Evolutionary conservation across 768 basidiomycete species (phyloP).

Genomic region (Rhizopogon sp.): DNA sequence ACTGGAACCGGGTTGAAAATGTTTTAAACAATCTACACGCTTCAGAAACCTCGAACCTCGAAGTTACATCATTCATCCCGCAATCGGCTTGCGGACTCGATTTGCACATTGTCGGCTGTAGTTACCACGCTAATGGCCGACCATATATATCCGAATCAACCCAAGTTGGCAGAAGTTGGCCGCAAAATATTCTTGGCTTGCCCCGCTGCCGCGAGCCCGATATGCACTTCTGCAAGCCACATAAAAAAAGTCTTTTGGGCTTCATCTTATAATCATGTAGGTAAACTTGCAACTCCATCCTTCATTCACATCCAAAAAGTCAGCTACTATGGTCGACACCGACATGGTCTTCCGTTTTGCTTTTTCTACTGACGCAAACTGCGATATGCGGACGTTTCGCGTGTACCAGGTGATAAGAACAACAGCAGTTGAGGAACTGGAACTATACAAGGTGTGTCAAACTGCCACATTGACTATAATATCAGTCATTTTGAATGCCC

Average conservation of each 20-base stretch:
- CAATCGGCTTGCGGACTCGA: no score
- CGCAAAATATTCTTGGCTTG: conserved; percentile 10
- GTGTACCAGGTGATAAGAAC: conserved; percentile 30
- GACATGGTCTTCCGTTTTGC: conserved; percentile 36
- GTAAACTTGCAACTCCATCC: background rate
- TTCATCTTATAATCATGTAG: background rate
- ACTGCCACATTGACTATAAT: background rate
- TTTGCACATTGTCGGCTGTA: no score
- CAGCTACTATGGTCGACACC: conserved; percentile 22
- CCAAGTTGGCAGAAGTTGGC: conserved; percentile 2
- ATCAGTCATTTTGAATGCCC: background rate
- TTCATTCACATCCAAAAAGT: background rate
- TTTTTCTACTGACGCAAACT: conserved; percentile 21
- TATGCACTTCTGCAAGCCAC: background rate
- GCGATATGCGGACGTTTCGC: conserved; percentile 41
- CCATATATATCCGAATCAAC: conserved; percentile 16
- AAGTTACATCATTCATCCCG: no score
- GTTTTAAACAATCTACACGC: no score
- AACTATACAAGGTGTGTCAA: conserved; percentile 38
- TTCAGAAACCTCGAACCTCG: no score
- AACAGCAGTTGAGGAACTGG: conserved; percentile 20
- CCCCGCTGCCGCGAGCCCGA: conserved; percentile 5
- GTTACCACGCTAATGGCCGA: no score
- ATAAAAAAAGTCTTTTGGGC: background rate
- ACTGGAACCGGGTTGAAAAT: no score